Percentiles rank a stretch among this genome's conserved stretches.
Evolutionary conservation across 2,329 filamentous ascomycete species (phyloP).

Genomic region (Ceratocystis lukuohia): DNA sequence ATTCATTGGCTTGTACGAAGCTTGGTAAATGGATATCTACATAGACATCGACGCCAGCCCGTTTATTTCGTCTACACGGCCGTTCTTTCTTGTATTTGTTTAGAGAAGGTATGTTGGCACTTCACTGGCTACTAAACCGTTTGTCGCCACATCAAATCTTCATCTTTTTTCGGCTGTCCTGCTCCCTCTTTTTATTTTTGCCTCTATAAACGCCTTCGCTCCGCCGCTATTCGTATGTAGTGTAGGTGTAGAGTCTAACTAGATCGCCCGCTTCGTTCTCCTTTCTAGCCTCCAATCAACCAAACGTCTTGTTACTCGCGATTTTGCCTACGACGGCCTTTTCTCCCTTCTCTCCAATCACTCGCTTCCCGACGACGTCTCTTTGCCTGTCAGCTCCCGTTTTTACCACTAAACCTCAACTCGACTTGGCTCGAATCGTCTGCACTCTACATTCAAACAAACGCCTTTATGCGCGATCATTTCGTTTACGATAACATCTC

Average conservation of each 20-base stretch:
- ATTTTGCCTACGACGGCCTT: neutral
- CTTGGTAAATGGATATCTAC: neutral
- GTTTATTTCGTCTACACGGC: neutral
- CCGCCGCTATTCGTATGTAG: neutral
- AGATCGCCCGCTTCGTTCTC: neutral
- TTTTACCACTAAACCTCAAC: neutral
- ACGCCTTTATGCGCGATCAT: slow-evolving; percentile 11
- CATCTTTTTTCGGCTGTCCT: neutral
- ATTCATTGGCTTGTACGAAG: slow-evolving; percentile 1
- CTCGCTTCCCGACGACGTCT: neutral
- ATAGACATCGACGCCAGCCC: neutral
- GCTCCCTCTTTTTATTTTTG: neutral
- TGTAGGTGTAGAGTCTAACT: neutral
- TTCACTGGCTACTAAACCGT: neutral
- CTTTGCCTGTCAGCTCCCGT: neutral
- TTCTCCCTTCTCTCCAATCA: neutral
- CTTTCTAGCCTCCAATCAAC: neutral
- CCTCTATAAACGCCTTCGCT: neutral
- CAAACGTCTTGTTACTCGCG: neutral
- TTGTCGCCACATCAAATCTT: neutral
- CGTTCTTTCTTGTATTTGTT: neutral
- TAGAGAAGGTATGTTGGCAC: neutral
- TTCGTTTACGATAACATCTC: neutral
- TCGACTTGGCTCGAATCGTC: neutral
- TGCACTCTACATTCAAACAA: neutral